Base-by-base conservation (phyloP, 345 rosid genomes). In the Gossypium mustelinum region DNA sequence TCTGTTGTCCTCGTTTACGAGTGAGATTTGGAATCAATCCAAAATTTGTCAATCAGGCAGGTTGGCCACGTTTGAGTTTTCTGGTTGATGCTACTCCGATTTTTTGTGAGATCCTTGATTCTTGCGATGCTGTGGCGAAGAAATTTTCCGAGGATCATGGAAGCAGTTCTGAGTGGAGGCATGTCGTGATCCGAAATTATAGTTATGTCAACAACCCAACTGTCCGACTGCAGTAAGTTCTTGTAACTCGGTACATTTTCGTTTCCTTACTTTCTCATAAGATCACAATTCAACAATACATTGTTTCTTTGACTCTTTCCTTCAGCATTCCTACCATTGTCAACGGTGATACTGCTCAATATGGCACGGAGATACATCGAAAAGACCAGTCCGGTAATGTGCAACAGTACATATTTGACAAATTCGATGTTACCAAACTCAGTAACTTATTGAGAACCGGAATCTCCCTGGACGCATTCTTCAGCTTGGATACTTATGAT, bases 141-240 rank as follows among this genome's bases (percentile, higher is more conserved):
- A 83, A 84, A 78, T 72, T 81, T 25, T 82, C n/a, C 5, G 64
- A 29, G 55, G 92, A 87, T 29, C 89, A 85, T 2, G 91, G 91
- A 73, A 83, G 89, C 79, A 57, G 70, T 73, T 92, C 97, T 66
- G 86, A 89, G 24, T 93, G 99, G 99, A 86, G 84, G 79, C 76
- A 66, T 62, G 82, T 87, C 4, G 83, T 95, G 71, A 74, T 2
- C 57, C 79, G 88, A 75, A 75, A 73, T 72, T 68, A 64, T 2
- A 85, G 83, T 54, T 86, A 65, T 58, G 13, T 57, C 72, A 83
- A 82, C 78, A 61, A 47, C 68, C 91, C 98, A 3, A 91, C 83
- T 39, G 75, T 83, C 14, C 89, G 97, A 81, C 77, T 95, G 82
- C 81, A 87, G 98, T 95, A 89, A 89, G 96, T 84, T 75, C 59